A percentile compares a stretch with the other conserved stretches of the same genome.
phyloP scores from a whole-genome alignment of 2,329 filamentous ascomycete genomes.

The Lasiodiplodia gonubiensis region DNA sequence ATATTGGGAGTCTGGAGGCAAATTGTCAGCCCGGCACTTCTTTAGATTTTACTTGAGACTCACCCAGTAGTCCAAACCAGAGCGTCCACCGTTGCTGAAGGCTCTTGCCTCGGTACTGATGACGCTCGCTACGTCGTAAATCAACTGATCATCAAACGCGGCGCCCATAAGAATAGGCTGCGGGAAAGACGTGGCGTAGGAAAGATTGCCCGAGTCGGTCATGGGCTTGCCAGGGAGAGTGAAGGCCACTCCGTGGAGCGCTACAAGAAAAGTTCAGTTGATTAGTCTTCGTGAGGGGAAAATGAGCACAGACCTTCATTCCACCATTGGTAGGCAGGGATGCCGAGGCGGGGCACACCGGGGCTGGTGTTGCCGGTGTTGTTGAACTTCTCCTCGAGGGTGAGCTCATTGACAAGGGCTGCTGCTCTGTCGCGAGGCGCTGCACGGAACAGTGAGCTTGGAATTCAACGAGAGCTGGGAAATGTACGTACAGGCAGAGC shows the following conservation, averaged over 20 bases:
- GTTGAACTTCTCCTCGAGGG: slow-evolving; percentile 58
- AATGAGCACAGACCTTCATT: slow-evolving; percentile 50
- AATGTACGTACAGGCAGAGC: slow-evolving; percentile 41
- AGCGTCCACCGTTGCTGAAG: slow-evolving; percentile 65
- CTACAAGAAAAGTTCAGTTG: neutral
- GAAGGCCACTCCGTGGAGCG: slow-evolving; percentile 55
- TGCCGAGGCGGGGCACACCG: slow-evolving; percentile 61
- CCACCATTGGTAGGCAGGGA: slow-evolving; percentile 67
- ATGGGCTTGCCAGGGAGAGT: slow-evolving; percentile 61
- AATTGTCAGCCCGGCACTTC: neutral
- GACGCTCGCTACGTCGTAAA: slow-evolving; percentile 61
- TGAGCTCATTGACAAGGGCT: slow-evolving; percentile 59
- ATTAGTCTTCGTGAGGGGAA: neutral
- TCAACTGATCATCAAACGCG: slow-evolving; percentile 67
- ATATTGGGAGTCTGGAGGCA: slow-evolving; percentile 64
- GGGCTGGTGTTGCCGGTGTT: slow-evolving; percentile 54
- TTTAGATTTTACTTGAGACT: neutral
- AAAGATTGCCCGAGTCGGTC: slow-evolving; percentile 57
- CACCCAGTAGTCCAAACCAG: slow-evolving; percentile 61
- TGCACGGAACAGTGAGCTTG: neutral
- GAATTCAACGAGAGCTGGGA: neutral
- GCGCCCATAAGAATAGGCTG: slow-evolving; percentile 67
- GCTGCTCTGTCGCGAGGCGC: slow-evolving; percentile 48
- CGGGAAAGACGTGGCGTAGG: slow-evolving; percentile 69
- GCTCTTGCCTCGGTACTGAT: slow-evolving; percentile 67